phyloP scores from a whole-genome alignment of 768 basidiomycete species.

The Mycena polygramma region DNA sequence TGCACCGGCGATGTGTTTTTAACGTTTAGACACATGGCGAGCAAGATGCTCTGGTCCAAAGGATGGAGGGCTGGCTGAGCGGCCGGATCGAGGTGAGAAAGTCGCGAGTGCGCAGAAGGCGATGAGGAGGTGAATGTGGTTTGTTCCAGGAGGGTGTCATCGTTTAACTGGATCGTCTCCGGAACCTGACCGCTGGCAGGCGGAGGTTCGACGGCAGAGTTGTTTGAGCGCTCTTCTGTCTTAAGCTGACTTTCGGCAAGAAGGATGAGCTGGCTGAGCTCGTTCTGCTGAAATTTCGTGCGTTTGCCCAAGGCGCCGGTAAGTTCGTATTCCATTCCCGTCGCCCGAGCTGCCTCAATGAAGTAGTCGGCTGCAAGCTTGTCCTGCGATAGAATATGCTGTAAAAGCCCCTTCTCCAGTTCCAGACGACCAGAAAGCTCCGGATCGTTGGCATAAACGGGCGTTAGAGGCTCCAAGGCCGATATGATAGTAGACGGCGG shows the following conservation, averaged over 20 bases:
- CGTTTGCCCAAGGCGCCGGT: constrained; percentile 94
- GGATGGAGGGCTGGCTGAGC: constrained; percentile 91
- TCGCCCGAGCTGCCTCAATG: constrained; percentile 79
- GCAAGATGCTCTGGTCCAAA: constrained; percentile 92
- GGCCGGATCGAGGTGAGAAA: constrained; percentile 84
- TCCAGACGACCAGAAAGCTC: constrained; percentile 77
- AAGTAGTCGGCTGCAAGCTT: constrained; percentile 84
- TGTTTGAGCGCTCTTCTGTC: constrained; percentile 18
- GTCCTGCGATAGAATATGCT: constrained; percentile 83
- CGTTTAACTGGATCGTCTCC: constrained; percentile 88
- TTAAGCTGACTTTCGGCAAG: constrained; percentile 85
- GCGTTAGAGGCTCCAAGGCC: constrained; percentile 57
- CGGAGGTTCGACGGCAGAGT: constrained; percentile 25
- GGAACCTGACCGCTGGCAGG: constrained; percentile 61
- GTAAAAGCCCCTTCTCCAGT: constrained; percentile 83
- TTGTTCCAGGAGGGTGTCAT: constrained; percentile 95
- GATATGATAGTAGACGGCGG: constrained; percentile 58
- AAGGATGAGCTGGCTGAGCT: constrained; percentile 91
- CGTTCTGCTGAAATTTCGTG: constrained; percentile 92
- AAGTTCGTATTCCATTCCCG: constrained; percentile 88
- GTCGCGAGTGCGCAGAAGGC: constrained; percentile 55
- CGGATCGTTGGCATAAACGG: constrained; percentile 60
- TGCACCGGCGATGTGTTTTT: constrained; percentile 91
- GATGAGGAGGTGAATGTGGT: constrained; percentile 90
- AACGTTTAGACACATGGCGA: constrained; percentile 91